A percentile compares a stretch with the other conserved stretches of the same genome.
Evolutionary conservation across 441 rosid species (phyloP).

Genomic region (Corymbia calophylla): DNA sequence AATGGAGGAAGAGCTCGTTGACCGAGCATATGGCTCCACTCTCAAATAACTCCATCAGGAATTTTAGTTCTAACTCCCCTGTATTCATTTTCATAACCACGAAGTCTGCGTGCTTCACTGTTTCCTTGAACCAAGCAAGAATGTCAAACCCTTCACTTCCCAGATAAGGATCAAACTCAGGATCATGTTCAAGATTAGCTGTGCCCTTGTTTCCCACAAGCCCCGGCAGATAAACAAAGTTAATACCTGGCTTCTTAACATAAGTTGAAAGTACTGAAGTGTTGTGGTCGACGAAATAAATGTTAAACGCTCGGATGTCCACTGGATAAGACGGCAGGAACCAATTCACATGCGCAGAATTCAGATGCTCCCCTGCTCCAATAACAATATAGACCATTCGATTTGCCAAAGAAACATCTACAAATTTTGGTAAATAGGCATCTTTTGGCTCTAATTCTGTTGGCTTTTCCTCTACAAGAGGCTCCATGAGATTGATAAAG

Average conservation of each 20-base stretch:
- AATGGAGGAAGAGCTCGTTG: conserved; percentile 67
- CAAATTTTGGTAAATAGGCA: conserved; percentile 51
- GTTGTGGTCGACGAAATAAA: conserved; percentile 72
- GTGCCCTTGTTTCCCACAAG: conserved; percentile 30
- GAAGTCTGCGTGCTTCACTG: conserved; percentile 51
- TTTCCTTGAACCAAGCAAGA: conserved; percentile 62
- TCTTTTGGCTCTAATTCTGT: conserved; percentile 21
- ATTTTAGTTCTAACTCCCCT: conserved; percentile 45
- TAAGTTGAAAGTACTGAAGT: conserved; percentile 60
- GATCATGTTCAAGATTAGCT: conserved; percentile 1
- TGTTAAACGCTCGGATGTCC: conserved; percentile 40
- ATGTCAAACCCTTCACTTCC: conserved; percentile 57
- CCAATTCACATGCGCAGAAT: conserved; percentile 31
- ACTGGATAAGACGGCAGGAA: conserved; percentile 62
- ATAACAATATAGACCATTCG: conserved; percentile 49
- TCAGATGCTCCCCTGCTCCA: conserved; percentile 49
- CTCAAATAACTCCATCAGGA: conserved; percentile 34
- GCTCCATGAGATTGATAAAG: conserved; percentile 41
- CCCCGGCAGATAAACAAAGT: conserved; percentile 68
- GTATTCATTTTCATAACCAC: conserved; percentile 73
- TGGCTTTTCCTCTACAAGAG: conserved; percentile 34
- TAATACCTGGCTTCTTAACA: conserved; percentile 52
- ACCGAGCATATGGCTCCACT: conserved; percentile 64
- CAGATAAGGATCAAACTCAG: conserved; percentile 36
- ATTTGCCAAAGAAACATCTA: conserved; percentile 33